A percentile compares a stretch with the other conserved stretches of the same genome.
Evolutionary conservation across 208 protist genomes (phyloP).

Genomic region (Porcisia hertigi): DNA sequence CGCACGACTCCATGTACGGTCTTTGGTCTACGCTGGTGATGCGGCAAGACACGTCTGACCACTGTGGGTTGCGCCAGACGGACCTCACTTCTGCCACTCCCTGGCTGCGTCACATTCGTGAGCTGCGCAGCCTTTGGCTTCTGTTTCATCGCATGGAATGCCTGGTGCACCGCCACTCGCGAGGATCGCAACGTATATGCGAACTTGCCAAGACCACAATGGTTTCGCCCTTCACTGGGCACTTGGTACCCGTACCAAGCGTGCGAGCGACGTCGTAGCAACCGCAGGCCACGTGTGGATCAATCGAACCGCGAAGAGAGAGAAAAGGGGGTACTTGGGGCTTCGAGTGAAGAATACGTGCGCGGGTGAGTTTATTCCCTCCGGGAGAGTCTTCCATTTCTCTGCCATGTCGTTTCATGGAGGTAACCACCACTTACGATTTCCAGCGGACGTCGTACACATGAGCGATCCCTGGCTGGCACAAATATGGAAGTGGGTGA

Average conservation of each 20-base stretch:
- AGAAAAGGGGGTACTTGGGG: too few species aligned
- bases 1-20: conserved; percentile 49
- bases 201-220: conserved; percentile 18
- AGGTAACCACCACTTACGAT: not conserved
- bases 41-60: conserved; percentile 24
- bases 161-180: conserved; percentile 25
- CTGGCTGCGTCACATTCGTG: conserved; percentile 25
- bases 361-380: not conserved
- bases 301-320: not conserved
- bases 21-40: conserved; percentile 48
- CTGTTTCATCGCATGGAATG: conserved; percentile 34
- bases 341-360: not conserved
- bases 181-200: conserved; percentile 22
- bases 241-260: conserved; percentile 12
- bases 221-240: conserved; percentile 24
- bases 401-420: not conserved
- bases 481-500: not conserved
- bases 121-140: conserved; percentile 34
- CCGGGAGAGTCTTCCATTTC: not conserved
- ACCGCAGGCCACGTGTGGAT: too few species aligned
- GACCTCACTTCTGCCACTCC: not conserved
- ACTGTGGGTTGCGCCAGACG: conserved; percentile 13
- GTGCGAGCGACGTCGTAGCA: not conserved
- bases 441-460: not conserved
- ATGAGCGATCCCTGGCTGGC: not conserved